A percentile compares a stretch with the other conserved stretches of the same genome.
These are phyloP conservation scores for Euphrasia arctica DNA, from an alignment of 305 asterid genomes.

Conservation along the genomic window DNA sequence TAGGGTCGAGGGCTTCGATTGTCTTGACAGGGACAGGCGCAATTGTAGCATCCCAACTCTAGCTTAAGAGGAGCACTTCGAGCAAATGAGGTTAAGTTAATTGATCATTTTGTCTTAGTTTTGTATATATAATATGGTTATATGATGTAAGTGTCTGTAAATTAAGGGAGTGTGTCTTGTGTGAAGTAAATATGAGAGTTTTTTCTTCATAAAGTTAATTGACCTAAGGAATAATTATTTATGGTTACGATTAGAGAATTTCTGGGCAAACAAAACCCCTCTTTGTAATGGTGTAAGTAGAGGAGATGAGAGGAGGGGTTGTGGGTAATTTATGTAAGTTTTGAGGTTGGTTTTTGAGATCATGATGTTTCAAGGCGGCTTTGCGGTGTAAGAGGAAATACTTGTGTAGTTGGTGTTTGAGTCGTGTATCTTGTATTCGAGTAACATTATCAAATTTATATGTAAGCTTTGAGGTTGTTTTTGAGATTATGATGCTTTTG, in stretches of 20 bases:
- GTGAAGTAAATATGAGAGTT: constrained; percentile 38
- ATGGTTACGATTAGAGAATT: constrained; percentile 5
- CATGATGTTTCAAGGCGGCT: constrained; percentile 28
- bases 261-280: constrained; percentile 20
- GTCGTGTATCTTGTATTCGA: constrained; percentile 24
- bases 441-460: constrained; percentile 8
- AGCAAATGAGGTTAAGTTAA: background rate
- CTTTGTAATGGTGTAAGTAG: constrained; percentile 49
- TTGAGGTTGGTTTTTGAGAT: constrained; percentile 35
- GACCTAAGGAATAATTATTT: constrained; percentile 29
- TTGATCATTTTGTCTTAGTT: constrained; percentile 42
- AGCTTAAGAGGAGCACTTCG: constrained; percentile 36
- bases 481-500: too few species aligned
- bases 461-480: background rate
- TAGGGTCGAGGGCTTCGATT: constrained; percentile 92
- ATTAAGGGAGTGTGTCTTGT: constrained; percentile 23
- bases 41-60: constrained; percentile 89
- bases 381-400: constrained; percentile 25
- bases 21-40: constrained; percentile 90
- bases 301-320: constrained; percentile 23
- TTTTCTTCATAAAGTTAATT: constrained; percentile 25
- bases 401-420: constrained; percentile 29
- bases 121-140: constrained; percentile 33
- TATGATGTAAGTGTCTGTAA: constrained; percentile 40
- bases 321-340: constrained; percentile 19